Evolutionary conservation across 2,329 filamentous ascomycete genomes (phyloP).

Genomic region (Apiospora phragmitis): DNA sequence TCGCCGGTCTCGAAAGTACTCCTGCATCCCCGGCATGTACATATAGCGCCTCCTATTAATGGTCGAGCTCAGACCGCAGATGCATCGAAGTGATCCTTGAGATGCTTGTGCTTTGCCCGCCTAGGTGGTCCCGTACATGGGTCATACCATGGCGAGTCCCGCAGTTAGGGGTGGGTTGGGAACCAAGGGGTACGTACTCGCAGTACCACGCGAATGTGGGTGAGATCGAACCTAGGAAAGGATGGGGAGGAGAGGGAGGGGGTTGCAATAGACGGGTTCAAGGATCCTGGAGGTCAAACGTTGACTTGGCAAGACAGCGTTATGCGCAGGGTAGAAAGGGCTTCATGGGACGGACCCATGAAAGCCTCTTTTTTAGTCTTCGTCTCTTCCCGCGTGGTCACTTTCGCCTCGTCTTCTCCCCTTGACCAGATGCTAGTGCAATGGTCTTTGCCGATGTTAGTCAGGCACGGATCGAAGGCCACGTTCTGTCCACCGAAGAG

Average conservation of each 20-base stretch:
- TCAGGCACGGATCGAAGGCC: background rate
- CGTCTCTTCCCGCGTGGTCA: background rate
- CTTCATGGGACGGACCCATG: background rate
- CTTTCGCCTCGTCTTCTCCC: background rate
- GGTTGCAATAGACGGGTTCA: constrained; percentile 7
- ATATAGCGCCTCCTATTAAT: constrained; percentile 44
- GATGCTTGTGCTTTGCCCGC: constrained; percentile 23
- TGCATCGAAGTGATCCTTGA: constrained; percentile 34
- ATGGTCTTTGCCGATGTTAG: background rate
- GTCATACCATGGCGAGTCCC: constrained; percentile 19
- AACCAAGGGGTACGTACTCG: constrained; percentile 21
- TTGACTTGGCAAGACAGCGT: constrained; percentile 7
- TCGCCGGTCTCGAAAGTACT: constrained; percentile 36
- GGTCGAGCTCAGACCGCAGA: constrained; percentile 38
- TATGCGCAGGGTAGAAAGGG: background rate
- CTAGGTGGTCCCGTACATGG: constrained; percentile 27
- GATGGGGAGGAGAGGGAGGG: constrained; percentile 7
- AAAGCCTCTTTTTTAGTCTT: background rate
- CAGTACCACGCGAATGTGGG: constrained; percentile 8
- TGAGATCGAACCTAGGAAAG: constrained; percentile 8
- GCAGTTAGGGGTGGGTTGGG: constrained; percentile 18
- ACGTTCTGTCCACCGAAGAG: background rate
- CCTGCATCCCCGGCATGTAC: constrained; percentile 37
- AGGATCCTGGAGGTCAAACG: constrained; percentile 6
- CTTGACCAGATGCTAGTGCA: background rate